phyloP scores from a whole-genome alignment of 176 grass and related monocot genomes.

The Zea luxurians region DNA sequence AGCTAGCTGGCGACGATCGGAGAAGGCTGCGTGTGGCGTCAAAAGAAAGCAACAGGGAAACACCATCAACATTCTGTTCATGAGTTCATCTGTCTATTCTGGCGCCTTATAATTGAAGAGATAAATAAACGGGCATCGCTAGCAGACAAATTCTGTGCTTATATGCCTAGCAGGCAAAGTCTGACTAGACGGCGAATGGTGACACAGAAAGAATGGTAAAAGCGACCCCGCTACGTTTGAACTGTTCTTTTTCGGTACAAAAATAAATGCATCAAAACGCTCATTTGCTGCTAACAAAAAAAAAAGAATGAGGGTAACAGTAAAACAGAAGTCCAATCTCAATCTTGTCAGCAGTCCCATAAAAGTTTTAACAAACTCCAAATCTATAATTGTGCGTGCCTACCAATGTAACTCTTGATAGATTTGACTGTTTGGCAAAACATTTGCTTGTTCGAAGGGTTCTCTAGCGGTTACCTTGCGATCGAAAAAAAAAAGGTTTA shows the following conservation, averaged over 20 bases:
- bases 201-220: not conserved
- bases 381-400: too few species aligned
- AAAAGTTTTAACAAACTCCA: too few species aligned
- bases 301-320: not conserved
- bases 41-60: not conserved
- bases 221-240: constrained; percentile 31
- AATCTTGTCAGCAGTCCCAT: too few species aligned
- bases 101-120: not conserved
- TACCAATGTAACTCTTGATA: too few species aligned
- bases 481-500: too few species aligned
- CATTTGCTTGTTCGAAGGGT: too few species aligned
- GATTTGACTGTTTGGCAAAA: too few species aligned
- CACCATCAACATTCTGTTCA: constrained; percentile 5
- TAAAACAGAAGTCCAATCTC: not conserved
- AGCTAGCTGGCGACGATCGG: not conserved
- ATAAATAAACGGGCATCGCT: not conserved
- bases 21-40: not conserved
- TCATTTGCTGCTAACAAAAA: not conserved
- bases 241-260: constrained; percentile 8
- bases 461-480: too few species aligned
- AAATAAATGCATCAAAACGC: too few species aligned
- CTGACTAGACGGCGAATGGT: not conserved
- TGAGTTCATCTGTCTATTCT: not conserved
- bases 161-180: not conserved
- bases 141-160: too few species aligned